Conservation (phyloP, 2,329 filamentous ascomycete species). For the Apiospora malaysiana region DNA sequence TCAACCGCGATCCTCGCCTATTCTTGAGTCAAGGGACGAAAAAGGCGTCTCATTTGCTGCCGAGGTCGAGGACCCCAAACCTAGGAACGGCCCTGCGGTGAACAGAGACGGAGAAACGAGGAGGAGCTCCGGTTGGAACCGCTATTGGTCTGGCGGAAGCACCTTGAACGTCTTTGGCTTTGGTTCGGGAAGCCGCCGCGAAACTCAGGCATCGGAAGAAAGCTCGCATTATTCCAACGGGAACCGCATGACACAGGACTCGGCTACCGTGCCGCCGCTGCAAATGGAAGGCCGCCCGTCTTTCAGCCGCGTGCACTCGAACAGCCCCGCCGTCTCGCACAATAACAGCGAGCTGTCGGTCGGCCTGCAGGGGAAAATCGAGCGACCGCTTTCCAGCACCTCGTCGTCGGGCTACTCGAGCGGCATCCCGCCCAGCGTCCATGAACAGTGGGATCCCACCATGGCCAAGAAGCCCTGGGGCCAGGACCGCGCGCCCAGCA, state of each 20-base stretch:
- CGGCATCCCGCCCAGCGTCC: constrained; percentile 68
- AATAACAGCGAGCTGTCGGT: constrained; percentile 59
- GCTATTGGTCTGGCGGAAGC: constrained; percentile 78
- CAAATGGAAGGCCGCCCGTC: constrained; percentile 67
- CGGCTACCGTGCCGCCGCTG: constrained; percentile 73
- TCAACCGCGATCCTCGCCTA: constrained; percentile 46
- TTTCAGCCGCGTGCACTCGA: constrained; percentile 70
- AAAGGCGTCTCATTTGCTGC: constrained; percentile 32
- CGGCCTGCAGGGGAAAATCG: constrained; percentile 66
- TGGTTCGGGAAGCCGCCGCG: constrained; percentile 52
- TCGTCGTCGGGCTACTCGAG: constrained; percentile 66
- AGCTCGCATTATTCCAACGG: constrained; percentile 62
- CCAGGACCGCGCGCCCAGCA: constrained; percentile 56
- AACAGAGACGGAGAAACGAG: constrained; percentile 51
- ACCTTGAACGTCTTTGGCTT: constrained; percentile 70
- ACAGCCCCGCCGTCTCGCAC: constrained; percentile 72
- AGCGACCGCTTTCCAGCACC: constrained; percentile 58
- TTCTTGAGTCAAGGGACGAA: constrained; percentile 30
- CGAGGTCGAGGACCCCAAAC: constrained; percentile 34
- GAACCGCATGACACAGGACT: constrained; percentile 65
- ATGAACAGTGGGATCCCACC: constrained; percentile 61
- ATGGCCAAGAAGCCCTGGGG: constrained; percentile 54
- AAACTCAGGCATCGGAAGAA: constrained; percentile 59
- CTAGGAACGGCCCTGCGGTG: constrained; percentile 42
- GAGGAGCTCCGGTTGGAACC: constrained; percentile 76